phyloP scores from a whole-genome alignment of 202 grass and related monocot genomes.

The Musa balbisiana region DNA sequence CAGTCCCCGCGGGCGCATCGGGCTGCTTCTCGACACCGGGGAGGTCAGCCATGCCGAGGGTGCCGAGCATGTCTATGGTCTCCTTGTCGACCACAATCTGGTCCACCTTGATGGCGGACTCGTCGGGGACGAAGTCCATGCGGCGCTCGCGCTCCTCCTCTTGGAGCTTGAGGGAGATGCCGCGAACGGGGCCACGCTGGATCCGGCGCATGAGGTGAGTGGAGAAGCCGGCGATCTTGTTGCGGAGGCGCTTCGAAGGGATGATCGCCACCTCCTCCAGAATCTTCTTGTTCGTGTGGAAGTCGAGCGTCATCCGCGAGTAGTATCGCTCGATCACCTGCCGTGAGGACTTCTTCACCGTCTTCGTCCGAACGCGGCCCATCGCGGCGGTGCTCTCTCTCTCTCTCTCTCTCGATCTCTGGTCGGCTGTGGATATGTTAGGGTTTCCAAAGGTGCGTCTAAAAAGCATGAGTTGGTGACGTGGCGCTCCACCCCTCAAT shows the following conservation, averaged over 20 bases:
- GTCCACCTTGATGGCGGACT: constrained; percentile 10
- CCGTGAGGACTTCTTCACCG: constrained; percentile 9
- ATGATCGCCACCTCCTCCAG: constrained; percentile 10
- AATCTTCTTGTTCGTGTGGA: constrained; percentile 16
- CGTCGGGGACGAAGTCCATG: constrained; percentile 9
- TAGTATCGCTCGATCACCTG: constrained; percentile 12
- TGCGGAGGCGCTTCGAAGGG: constrained; percentile 6
- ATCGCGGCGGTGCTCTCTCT: background rate
- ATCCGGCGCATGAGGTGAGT: constrained; percentile 9
- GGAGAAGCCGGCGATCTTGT: constrained; percentile 7
- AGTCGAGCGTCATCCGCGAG: constrained; percentile 11
- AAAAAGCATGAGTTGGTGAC: too few species aligned
- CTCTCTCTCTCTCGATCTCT: background rate
- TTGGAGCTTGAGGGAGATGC: constrained; percentile 9
- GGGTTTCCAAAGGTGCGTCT: too few species aligned
- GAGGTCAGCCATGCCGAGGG: constrained; percentile 4
- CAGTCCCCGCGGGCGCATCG: background rate
- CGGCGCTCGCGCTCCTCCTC: constrained; percentile 14
- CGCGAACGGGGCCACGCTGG: constrained; percentile 7
- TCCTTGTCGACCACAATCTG: constrained; percentile 15
- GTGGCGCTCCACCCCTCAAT: too few species aligned
- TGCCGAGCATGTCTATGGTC: background rate
- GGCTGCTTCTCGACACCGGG: constrained; percentile 2
- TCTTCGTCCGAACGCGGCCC: constrained; percentile 5
- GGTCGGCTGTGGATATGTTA: background rate